Base-by-base conservation (phyloP, 768 basidiomycete species). In the Mycena latifolia region DNA sequence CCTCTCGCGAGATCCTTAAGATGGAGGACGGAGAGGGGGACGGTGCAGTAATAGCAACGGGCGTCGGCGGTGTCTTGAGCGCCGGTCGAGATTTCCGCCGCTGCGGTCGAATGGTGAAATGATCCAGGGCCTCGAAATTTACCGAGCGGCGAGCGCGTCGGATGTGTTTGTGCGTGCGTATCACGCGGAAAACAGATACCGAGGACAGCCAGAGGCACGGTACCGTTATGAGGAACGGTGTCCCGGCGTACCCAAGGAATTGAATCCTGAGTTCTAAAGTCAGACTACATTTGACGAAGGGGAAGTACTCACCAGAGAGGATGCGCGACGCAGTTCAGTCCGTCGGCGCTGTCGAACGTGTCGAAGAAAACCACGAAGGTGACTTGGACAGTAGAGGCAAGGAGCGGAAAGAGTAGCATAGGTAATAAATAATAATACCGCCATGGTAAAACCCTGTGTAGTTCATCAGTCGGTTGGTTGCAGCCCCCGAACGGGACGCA, bases 131-230 rank as follows among this genome's bases (percentile, higher is more conserved):
- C 8, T 31, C 37, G 25, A 69, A 27, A 25, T 54, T 45, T 5
- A 66, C 60, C 9, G 68, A 69, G 46, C 68, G 68, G 15, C 68
- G 68, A 5, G 68, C 60, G 55, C 68, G 68, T 15, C 55, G 64
- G 29, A 69, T 69, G 55, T 69, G 68, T 25, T 22, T 28, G 51
- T 69, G 64, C 2, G 64, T 69, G 12, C 55, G 59, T 20, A 43
- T 24, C 3, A 66, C 61, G 8, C 68, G 68, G 17, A 62, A 9
- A 9, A 27, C 31, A 24, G 68, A 69, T 10, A 62, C 0, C 3
- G 25, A 20, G 14, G 64, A 59, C 12, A 69, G 43, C 60, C 58
- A 62, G 22, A 66, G 51, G 47, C 56, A 69, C 7, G 68, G 68
- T 10, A 65, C 39, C 8, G 64, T 69, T 9, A 69, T 27, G 10